A percentile compares a stretch with the other conserved stretches of the same genome.
phyloP scores from a whole-genome alignment of 345 rosid genomes.

The Salix exigua region DNA sequence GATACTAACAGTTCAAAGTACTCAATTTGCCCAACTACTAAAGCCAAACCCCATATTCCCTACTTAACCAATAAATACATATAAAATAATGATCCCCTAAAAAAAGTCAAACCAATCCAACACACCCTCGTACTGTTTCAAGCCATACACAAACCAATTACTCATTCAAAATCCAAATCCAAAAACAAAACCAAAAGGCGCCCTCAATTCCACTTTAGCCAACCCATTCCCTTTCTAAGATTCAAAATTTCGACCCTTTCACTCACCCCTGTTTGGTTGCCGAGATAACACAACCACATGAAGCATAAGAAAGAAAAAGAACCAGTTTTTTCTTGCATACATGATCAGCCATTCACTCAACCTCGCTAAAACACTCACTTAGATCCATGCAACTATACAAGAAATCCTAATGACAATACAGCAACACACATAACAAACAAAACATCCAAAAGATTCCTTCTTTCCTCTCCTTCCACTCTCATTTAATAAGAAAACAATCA shows the following conservation, averaged over 20 bases:
- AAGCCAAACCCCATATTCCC: neutral
- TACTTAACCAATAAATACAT: neutral
- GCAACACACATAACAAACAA: too few relatives aligned
- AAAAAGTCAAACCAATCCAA: neutral
- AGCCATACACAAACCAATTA: neutral
- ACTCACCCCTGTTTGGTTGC: neutral
- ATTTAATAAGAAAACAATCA: neutral
- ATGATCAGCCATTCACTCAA: neutral
- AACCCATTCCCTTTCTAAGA: neutral
- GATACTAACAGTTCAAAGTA: neutral
- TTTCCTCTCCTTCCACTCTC: neutral
- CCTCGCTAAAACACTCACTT: neutral
- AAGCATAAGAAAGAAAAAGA: neutral
- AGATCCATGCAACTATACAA: neutral
- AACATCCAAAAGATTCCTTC: neutral
- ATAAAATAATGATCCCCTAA: neutral
- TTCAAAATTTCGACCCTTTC: neutral
- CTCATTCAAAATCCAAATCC: constrained; percentile 1
- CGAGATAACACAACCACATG: neutral
- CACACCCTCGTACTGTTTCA: neutral
- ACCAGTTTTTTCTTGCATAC: neutral
- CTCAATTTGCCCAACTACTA: constrained; percentile 10
- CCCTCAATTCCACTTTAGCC: neutral
- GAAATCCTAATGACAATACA: neutral
- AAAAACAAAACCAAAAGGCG: constrained; percentile 2